Percentiles rank a stretch among this genome's conserved stretches.
phyloP scores from a whole-genome alignment of 2,329 filamentous ascomycete species.

The Neonectria sp. region DNA sequence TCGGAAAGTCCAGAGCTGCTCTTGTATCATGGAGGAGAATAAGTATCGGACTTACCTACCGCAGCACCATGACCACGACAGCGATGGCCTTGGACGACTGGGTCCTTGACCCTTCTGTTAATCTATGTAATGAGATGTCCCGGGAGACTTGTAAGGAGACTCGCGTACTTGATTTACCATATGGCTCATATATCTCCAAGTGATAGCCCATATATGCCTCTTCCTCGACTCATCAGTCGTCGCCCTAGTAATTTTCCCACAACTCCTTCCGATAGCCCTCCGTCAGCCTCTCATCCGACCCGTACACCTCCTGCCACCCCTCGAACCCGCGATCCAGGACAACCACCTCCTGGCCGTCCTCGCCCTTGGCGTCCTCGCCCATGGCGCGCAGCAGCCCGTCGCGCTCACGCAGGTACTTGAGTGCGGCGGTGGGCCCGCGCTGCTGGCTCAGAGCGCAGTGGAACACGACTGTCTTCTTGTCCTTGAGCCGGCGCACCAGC shows the following conservation, averaged over 20 bases:
- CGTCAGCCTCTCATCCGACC: constrained; percentile 83
- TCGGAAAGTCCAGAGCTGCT: neutral
- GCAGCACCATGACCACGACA: neutral
- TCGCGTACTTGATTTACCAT: neutral
- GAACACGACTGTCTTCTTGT: constrained; percentile 90
- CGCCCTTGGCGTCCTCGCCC: constrained; percentile 49
- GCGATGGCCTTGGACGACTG: too few species aligned
- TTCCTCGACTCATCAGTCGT: neutral
- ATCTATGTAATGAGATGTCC: neutral
- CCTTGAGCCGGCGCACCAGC: constrained; percentile 82
- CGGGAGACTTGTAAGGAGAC: neutral
- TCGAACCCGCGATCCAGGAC: constrained; percentile 89
- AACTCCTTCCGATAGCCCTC: constrained; percentile 88
- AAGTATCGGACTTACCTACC: neutral
- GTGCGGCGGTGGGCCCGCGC: constrained; percentile 86
- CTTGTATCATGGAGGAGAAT: neutral
- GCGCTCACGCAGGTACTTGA: constrained; percentile 82
- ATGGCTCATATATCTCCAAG: neutral
- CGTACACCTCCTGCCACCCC: constrained; percentile 90
- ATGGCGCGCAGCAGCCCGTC: constrained; percentile 61
- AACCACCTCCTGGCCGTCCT: constrained; percentile 77
- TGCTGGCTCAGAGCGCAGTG: constrained; percentile 95
- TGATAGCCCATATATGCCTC: too few species aligned
- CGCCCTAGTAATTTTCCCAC: constrained; percentile 74
- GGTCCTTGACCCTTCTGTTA: neutral